Conservation (phyloP, 768 basidiomycete genomes). For the Clavulina sp. region DNA sequence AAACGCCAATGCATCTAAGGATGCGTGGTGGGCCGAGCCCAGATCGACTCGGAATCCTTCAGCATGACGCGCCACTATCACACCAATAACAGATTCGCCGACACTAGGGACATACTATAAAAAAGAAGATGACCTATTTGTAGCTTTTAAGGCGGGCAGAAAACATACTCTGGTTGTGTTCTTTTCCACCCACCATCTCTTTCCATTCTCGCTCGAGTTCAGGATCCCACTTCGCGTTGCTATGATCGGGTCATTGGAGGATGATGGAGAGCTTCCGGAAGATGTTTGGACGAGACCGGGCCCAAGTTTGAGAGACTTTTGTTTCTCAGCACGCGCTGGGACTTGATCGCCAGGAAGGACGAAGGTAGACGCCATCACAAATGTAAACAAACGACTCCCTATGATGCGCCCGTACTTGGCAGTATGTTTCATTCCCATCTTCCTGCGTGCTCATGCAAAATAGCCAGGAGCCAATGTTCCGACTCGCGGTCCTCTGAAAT, state of each 20-base stretch:
- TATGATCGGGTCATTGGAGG: conserved; percentile 22
- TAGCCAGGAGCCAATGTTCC: too few species aligned
- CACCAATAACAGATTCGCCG: conserved; percentile 79
- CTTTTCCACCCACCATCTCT: conserved; percentile 78
- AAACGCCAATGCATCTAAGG: conserved; percentile 80
- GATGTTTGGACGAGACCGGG: conserved; percentile 52
- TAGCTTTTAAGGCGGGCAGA: not conserved
- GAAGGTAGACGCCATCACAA: too few species aligned
- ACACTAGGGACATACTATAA: conserved; percentile 75
- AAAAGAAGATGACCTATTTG: conserved; percentile 1
- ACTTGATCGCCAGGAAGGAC: conserved; percentile 73
- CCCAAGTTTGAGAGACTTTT: conserved; percentile 48
- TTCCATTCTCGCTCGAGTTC: conserved; percentile 48
- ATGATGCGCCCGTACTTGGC: too few species aligned
- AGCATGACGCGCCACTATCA: conserved; percentile 58
- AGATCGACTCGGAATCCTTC: conserved; percentile 93
- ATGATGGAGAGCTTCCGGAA: conserved; percentile 7
- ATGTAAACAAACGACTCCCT: too few species aligned
- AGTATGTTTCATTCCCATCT: too few species aligned
- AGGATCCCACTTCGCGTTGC: conserved; percentile 57
- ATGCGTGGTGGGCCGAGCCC: conserved; percentile 70
- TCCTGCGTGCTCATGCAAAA: too few species aligned
- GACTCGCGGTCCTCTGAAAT: too few species aligned
- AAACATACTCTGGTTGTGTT: conserved; percentile 65
- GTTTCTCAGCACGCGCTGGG: conserved; percentile 36